Percentiles rank a stretch among this genome's conserved stretches.
Conservation (phyloP, 1,139 yeast genomes). For the Taiozyma sp. region DNA sequence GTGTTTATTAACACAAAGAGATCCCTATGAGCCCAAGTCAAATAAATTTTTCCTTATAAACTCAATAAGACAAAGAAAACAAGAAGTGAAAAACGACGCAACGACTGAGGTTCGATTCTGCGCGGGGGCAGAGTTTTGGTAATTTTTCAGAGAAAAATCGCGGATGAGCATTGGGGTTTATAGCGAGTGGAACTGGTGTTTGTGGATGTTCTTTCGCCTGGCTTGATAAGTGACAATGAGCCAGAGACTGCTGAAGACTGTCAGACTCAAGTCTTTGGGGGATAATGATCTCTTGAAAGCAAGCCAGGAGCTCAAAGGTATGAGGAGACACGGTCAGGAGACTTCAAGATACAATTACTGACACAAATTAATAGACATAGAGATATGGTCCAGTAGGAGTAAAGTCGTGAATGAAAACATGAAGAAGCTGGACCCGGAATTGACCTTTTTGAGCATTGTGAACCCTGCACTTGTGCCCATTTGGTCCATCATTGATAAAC, state of each 20-base stretch:
- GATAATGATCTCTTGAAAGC: not conserved
- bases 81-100: not conserved
- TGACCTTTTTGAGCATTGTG: conserved; percentile 15
- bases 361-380: conserved; percentile 11
- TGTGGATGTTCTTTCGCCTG: not conserved
- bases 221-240: conserved; percentile 7
- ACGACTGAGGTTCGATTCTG: not conserved
- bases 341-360: not conserved
- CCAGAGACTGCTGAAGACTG: conserved; percentile 10
- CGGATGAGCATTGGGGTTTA: not conserved
- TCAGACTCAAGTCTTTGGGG: not conserved
- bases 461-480: conserved; percentile 19
- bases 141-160: not conserved
- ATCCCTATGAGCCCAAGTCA: not conserved
- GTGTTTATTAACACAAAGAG: not conserved
- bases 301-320: not conserved
- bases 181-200: not conserved
- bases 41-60: not conserved
- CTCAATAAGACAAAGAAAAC: not conserved
- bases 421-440: conserved; percentile 1
- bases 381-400: conserved; percentile 22
- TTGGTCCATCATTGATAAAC: conserved; percentile 24
- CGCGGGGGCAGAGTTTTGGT: not conserved
- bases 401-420: conserved; percentile 21
- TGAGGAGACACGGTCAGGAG: not conserved